Percentiles rank a stretch among this genome's conserved stretches.
phyloP scores from a whole-genome alignment of 257 asterid genomes.

The Gentiana macrophylla region DNA sequence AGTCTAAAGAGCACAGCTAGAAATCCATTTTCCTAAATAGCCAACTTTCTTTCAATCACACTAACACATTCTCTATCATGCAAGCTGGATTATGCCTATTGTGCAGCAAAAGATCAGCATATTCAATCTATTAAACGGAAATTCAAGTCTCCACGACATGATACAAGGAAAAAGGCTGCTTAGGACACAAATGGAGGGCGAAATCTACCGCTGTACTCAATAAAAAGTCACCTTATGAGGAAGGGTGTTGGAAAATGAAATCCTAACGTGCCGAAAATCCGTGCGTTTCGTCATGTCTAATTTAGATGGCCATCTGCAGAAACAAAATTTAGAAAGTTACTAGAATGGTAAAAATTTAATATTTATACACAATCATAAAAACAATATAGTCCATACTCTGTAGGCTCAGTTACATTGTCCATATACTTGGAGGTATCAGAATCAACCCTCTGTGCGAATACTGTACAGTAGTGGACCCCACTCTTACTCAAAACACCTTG shows the following conservation, averaged over 20 bases:
- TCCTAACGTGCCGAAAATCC: conserved; percentile 69
- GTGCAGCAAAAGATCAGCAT: too few species aligned
- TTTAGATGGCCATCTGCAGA: conserved; percentile 87
- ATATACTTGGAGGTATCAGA: conserved; percentile 79
- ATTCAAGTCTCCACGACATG: too few species aligned
- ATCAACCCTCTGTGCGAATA: conserved; percentile 69
- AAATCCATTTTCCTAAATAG: too few species aligned
- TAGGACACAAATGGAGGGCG: conserved; percentile 2
- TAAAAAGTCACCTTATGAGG: conserved; percentile 58
- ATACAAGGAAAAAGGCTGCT: background rate
- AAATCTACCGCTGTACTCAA: background rate
- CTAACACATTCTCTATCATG: too few species aligned
- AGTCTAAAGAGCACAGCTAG: too few species aligned
- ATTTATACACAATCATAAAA: conserved; percentile 13
- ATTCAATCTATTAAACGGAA: too few species aligned
- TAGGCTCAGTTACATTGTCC: conserved; percentile 60
- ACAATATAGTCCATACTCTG: conserved; percentile 42
- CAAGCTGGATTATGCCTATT: too few species aligned
- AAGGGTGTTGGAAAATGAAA: conserved; percentile 66
- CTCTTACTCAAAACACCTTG: conserved; percentile 87
- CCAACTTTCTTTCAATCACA: too few species aligned
- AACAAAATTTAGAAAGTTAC: conserved; percentile 13
- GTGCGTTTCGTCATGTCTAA: conserved; percentile 93
- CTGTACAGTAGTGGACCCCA: conserved; percentile 67
- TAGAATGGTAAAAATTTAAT: conserved; percentile 6